Evolutionary conservation across 1,284 basidiomycete species (phyloP).

Genomic region (Austroboletus sp.): DNA sequence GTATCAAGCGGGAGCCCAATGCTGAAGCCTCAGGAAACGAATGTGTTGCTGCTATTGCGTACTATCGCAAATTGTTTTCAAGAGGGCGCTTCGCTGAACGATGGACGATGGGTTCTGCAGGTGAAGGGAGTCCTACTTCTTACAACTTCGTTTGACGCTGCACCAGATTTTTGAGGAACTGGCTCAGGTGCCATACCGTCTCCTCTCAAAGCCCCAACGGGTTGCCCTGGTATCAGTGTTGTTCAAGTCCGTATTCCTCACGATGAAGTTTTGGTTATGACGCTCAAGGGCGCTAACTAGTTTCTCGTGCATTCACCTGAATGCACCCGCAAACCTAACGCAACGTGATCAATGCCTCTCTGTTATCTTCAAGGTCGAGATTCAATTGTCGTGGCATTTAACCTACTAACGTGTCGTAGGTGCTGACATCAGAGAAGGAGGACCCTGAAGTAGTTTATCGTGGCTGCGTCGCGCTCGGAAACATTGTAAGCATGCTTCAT

Average conservation of each 20-base stretch:
- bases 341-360: constrained; percentile 37
- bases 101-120: constrained; percentile 47
- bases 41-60: constrained; percentile 78
- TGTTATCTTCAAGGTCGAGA: constrained; percentile 45
- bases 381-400: constrained; percentile 1
- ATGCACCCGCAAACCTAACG: constrained; percentile 34
- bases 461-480: constrained; percentile 80
- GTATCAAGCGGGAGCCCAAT: constrained; percentile 48
- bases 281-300: constrained; percentile 34
- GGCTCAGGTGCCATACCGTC: constrained; percentile 43
- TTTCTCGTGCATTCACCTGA: constrained; percentile 54
- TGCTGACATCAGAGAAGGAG: constrained; percentile 57
- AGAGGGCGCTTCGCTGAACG: constrained; percentile 40
- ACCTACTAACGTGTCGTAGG: constrained; percentile 35
- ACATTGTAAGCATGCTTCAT: constrained; percentile 54
- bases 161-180: constrained; percentile 53
- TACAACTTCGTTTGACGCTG: constrained; percentile 6
- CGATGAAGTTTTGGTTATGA: not conserved
- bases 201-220: constrained; percentile 63
- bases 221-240: constrained; percentile 70
- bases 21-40: constrained; percentile 73
- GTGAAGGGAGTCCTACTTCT: constrained; percentile 31
- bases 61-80: constrained; percentile 78
- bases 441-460: constrained; percentile 87
- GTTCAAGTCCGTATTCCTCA: constrained; percentile 61